Percentiles rank a stretch among this genome's conserved stretches.
Conservation (phyloP, 31 red algal genomes). For the Asparagopsis taxiformis region DNA sequence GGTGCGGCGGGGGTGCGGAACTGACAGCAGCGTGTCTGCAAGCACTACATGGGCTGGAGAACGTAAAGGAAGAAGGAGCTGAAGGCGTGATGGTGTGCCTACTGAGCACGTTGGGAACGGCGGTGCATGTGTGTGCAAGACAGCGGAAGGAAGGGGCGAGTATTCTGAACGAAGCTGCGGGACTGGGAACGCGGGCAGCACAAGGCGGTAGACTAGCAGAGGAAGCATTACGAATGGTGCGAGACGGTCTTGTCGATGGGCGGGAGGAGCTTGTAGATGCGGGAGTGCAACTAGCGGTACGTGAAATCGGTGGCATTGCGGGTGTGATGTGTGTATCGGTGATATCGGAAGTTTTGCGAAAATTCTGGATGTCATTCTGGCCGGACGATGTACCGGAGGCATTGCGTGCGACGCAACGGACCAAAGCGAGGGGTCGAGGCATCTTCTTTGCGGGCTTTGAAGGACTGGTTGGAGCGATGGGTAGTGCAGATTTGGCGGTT, state of each 20-base stretch:
- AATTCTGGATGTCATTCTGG: constrained; percentile 9
- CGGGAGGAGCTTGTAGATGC: neutral
- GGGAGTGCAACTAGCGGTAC: constrained; percentile 4
- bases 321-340: neutral
- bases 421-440: neutral
- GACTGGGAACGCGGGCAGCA: neutral
- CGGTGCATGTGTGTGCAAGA: too few relatives aligned
- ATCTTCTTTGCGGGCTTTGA: neutral
- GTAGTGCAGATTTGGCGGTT: neutral
- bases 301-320: neutral
- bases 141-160: too few relatives aligned
- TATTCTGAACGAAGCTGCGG: too few relatives aligned
- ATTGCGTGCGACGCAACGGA: neutral
- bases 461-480: neutral
- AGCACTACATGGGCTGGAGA: too few relatives aligned
- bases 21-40: too few relatives aligned
- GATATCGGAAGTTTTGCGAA: neutral
- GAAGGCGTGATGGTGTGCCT: too few relatives aligned
- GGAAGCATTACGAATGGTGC: constrained; percentile 3
- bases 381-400: neutral
- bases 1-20: too few relatives aligned
- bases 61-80: too few relatives aligned
- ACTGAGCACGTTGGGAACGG: too few relatives aligned
- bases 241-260: neutral
- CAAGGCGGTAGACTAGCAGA: neutral